Conservation (phyloP, 164 flowering plant genomes). For the Liriodendron chinense region DNA sequence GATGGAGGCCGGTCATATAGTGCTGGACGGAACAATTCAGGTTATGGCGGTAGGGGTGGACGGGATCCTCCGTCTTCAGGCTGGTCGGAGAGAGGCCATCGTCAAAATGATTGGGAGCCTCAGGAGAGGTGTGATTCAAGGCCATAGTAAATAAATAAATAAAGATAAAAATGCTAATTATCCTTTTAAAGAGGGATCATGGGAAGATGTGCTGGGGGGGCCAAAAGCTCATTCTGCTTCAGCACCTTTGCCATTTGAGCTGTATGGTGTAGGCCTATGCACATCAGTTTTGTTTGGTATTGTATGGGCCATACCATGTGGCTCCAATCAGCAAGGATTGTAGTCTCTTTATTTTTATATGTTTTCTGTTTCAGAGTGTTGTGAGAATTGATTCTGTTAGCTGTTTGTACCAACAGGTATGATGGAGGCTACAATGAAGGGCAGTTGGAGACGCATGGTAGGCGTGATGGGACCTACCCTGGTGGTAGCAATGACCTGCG, state of each 20-base stretch:
- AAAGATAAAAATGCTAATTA: too few species aligned
- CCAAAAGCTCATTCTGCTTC: too few species aligned
- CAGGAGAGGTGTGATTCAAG: slow-evolving; percentile 36
- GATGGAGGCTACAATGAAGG: slow-evolving; percentile 26
- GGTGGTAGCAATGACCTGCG: slow-evolving; percentile 4
- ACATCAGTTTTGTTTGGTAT: background rate
- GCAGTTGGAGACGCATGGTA: slow-evolving; percentile 10
- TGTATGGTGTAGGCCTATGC: too few species aligned
- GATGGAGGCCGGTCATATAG: slow-evolving; percentile 35
- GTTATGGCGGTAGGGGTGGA: slow-evolving; percentile 43
- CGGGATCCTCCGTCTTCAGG: slow-evolving; percentile 31
- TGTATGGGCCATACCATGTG: background rate
- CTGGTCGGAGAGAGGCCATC: slow-evolving; percentile 35
- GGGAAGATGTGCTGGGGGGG: too few species aligned
- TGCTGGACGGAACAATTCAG: slow-evolving; percentile 39
- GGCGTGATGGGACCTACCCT: slow-evolving; percentile 1
- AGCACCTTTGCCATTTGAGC: too few species aligned
- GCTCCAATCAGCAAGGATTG: background rate
- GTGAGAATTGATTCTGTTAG: background rate
- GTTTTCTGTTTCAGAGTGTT: too few species aligned
- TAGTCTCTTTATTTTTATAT: too few species aligned
- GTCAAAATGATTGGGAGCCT: slow-evolving; percentile 32
- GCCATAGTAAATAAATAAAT: too few species aligned
- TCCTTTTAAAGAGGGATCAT: too few species aligned
- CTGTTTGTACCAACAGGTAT: slow-evolving; percentile 19